Percentiles rank a stretch among this genome's conserved stretches.
These are phyloP conservation scores for Alternaria consortialis DNA, from an alignment of 2,329 filamentous ascomycete species.

Conservation along the genomic window DNA sequence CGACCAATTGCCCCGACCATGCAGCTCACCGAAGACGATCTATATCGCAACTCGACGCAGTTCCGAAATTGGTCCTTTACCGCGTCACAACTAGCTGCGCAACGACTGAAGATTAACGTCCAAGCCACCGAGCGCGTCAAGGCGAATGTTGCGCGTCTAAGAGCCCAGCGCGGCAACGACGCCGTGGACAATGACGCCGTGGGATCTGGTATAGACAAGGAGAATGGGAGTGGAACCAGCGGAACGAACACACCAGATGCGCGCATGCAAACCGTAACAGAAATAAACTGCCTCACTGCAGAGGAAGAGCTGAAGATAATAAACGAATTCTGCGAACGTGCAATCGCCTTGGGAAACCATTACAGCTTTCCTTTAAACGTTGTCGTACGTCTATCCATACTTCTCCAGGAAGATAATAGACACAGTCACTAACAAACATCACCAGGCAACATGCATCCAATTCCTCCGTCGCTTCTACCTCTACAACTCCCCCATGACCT, in stretches of 20 bases:
- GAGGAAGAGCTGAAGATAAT: slow-evolving; percentile 85
- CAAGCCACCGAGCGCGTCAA: slow-evolving; percentile 75
- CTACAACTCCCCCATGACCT: slow-evolving; percentile 95
- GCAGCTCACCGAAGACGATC: slow-evolving; percentile 82
- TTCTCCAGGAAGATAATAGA: no score
- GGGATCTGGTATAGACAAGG: slow-evolving; percentile 43
- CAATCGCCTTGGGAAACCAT: slow-evolving; percentile 65
- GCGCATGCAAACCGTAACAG: slow-evolving; percentile 40
- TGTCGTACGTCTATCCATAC: slow-evolving; percentile 55
- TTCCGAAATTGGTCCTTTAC: slow-evolving; percentile 94
- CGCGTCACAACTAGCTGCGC: slow-evolving; percentile 71
- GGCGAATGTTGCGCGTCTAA: slow-evolving; percentile 63
- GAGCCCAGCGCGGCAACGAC: slow-evolving; percentile 49
- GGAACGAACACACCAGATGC: slow-evolving; percentile 44
- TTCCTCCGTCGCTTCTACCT: slow-evolving; percentile 96
- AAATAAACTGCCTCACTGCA: slow-evolving; percentile 81
- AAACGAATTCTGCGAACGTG: slow-evolving; percentile 76
- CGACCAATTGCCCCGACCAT: slow-evolving; percentile 31
- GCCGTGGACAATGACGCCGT: slow-evolving; percentile 39
- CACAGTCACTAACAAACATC: background rate
- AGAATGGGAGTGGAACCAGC: slow-evolving; percentile 37
- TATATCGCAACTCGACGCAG: slow-evolving; percentile 90
- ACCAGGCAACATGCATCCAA: slow-evolving; percentile 80
- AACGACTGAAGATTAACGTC: slow-evolving; percentile 81
- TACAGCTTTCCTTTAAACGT: slow-evolving; percentile 69